These are phyloP conservation scores for Saccharum hybrid DNA, from an alignment of 202 grass and related monocot species.

Conservation along the genomic window DNA sequence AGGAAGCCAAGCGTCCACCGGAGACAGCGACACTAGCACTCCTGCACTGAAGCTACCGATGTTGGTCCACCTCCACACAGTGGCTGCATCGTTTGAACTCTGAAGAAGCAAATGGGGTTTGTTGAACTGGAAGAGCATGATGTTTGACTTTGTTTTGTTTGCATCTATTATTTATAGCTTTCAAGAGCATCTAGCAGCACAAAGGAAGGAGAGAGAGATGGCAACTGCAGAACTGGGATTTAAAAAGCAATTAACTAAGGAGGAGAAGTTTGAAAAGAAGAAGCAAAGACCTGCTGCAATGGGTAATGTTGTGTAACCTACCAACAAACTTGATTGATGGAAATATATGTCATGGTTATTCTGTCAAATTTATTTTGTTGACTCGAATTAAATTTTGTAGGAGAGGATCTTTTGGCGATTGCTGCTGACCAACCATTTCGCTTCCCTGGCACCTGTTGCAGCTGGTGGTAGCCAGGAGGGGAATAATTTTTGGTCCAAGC, in stretches of 20 bases:
- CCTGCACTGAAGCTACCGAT: no score
- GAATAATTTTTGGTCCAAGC: no score
- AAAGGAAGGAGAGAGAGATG: slow-evolving; percentile 90
- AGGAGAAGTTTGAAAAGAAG: slow-evolving; percentile 92
- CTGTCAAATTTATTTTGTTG: slow-evolving; percentile 7
- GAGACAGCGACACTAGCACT: no score
- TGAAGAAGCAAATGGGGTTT: background rate
- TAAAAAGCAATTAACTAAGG: slow-evolving; percentile 77
- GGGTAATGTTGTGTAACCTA: slow-evolving; percentile 55
- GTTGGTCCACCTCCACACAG: no score
- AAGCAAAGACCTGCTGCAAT: slow-evolving; percentile 95
- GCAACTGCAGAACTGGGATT: slow-evolving; percentile 67
- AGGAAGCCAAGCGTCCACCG: no score
- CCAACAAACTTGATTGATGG: slow-evolving; percentile 41
- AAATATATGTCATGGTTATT: slow-evolving; percentile 24
- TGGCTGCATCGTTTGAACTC: no score
- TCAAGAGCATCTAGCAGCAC: slow-evolving; percentile 73
- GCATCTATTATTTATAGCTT: slow-evolving; percentile 62
- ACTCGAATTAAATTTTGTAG: slow-evolving; percentile 55
- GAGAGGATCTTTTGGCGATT: slow-evolving; percentile 94
- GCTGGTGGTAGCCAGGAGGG: no score
- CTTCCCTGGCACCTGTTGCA: no score
- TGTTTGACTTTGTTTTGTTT: slow-evolving; percentile 31
- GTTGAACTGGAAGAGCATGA: slow-evolving; percentile 25
- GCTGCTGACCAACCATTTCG: slow-evolving; percentile 55